These are phyloP conservation scores for Scedosporium apiospermum DNA, from an alignment of 2,329 filamentous ascomycete species.

Conservation along the genomic window DNA sequence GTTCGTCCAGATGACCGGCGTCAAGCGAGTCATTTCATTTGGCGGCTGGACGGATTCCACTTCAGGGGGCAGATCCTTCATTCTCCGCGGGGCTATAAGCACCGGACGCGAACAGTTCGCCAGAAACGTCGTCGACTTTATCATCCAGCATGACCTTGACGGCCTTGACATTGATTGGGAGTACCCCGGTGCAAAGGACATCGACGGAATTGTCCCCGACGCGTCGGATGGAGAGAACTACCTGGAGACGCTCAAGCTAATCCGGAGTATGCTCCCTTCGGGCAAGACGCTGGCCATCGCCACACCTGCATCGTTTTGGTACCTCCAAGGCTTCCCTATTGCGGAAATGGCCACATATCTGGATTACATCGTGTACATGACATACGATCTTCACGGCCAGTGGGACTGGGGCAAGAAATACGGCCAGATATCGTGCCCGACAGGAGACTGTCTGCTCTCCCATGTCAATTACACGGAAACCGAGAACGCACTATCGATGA, in stretches of 20 bases:
- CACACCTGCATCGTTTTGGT: conserved; percentile 14
- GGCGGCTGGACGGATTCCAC: conserved; percentile 25
- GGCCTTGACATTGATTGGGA: conserved; percentile 39
- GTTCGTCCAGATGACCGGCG: conserved; percentile 18
- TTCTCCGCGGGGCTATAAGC: conserved; percentile 20
- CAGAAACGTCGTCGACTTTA: conserved; percentile 26
- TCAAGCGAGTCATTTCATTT: conserved; percentile 24
- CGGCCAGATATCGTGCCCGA: conserved; percentile 19
- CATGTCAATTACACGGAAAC: conserved; percentile 28
- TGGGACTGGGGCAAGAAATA: conserved; percentile 22
- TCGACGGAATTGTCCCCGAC: conserved; percentile 14
- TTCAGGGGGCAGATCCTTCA: conserved; percentile 14
- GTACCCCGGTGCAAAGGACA: conserved; percentile 23
- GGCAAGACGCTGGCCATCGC: conserved; percentile 12
- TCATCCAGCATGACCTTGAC: conserved; percentile 28
- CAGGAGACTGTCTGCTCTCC: conserved; percentile 24
- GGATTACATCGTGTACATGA: conserved; percentile 22
- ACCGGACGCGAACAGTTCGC: conserved; percentile 27
- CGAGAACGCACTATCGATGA: conserved; percentile 17
- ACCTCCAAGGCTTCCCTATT: conserved; percentile 14
- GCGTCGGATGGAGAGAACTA: conserved; percentile 19
- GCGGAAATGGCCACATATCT: conserved; percentile 12
- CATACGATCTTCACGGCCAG: conserved; percentile 24
- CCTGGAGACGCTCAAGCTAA: conserved; percentile 10
- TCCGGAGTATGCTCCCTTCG: conserved; percentile 8